These are phyloP conservation scores for Exserohilum rostratum DNA, from an alignment of 2,329 filamentous ascomycete genomes.

Conservation along the genomic window DNA sequence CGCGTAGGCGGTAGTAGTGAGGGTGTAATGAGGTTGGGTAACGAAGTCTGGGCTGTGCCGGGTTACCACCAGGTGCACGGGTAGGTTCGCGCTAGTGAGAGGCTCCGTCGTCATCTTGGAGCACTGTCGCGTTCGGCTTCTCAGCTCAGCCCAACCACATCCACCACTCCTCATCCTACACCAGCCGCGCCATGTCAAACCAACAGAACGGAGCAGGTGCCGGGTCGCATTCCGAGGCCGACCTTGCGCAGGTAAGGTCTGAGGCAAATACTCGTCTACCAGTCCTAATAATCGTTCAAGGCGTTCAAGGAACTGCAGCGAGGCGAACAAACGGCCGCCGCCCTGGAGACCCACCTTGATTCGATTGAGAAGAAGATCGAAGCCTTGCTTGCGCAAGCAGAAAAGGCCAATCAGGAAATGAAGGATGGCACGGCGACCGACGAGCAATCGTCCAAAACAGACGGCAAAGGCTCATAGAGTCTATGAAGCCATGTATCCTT, in stretches of 20 bases:
- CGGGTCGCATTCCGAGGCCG: constrained; percentile 35
- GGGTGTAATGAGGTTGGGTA: constrained; percentile 31
- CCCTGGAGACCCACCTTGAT: constrained; percentile 61
- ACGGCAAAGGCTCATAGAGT: constrained; percentile 23
- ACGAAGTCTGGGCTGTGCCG: constrained; percentile 29
- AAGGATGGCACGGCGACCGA: constrained; percentile 24
- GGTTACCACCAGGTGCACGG: constrained; percentile 20
- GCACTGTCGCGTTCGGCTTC: constrained; percentile 11
- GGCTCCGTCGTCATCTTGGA: constrained; percentile 37
- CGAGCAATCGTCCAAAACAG: constrained; percentile 18
- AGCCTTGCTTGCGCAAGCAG: constrained; percentile 57
- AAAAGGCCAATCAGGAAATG: constrained; percentile 47
- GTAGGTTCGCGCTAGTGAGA: constrained; percentile 36
- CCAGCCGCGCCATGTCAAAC: constrained; percentile 36
- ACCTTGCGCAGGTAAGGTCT: constrained; percentile 43
- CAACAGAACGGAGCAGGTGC: constrained; percentile 36
- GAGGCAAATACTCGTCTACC: neutral
- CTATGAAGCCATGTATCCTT: neutral
- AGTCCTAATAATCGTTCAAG: constrained; percentile 40
- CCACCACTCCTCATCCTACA: constrained; percentile 15
- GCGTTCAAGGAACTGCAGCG: constrained; percentile 59
- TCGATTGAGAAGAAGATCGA: constrained; percentile 63
- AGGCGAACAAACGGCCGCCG: constrained; percentile 62
- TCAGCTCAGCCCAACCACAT: constrained; percentile 19
- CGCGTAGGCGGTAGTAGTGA: constrained; percentile 25